A percentile compares a stretch with the other conserved stretches of the same genome.
phyloP scores from a whole-genome alignment of 176 grass and related monocot species.

The Eleusine coracana region DNA sequence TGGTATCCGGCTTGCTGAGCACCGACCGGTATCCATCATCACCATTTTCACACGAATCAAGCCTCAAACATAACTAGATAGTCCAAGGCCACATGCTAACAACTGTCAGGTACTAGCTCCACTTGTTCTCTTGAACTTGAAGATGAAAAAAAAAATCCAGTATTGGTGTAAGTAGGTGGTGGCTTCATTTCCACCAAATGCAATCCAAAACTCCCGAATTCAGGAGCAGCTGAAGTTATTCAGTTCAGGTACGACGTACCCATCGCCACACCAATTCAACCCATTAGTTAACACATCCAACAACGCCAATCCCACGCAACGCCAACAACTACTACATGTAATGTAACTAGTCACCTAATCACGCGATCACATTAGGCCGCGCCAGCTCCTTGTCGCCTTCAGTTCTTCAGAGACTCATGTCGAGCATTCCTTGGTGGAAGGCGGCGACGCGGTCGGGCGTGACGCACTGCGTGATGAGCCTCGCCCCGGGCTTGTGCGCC shows the following conservation, averaged over 20 bases:
- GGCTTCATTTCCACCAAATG: constrained; percentile 39
- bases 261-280: constrained; percentile 1
- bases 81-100: not conserved
- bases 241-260: constrained; percentile 28
- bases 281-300: constrained; percentile 23
- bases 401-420: constrained; percentile 19
- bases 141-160: not conserved
- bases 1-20: not conserved
- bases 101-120: not conserved
- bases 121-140: not conserved
- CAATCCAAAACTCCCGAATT: constrained; percentile 37
- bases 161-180: constrained; percentile 30
- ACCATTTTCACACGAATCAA: not conserved
- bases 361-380: constrained; percentile 7
- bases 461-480: constrained; percentile 90
- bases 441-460: constrained; percentile 57
- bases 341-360: not conserved
- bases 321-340: not conserved
- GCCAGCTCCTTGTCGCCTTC: not conserved
- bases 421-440: constrained; percentile 73
- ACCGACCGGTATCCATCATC: not conserved
- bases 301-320: constrained; percentile 5
- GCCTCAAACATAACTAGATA: not conserved
- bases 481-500: constrained; percentile 66
- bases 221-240: constrained; percentile 31